Base-by-base conservation (phyloP, 225 moss, liverwort and hornwort species). In the Anthoceros angustus region DNA sequence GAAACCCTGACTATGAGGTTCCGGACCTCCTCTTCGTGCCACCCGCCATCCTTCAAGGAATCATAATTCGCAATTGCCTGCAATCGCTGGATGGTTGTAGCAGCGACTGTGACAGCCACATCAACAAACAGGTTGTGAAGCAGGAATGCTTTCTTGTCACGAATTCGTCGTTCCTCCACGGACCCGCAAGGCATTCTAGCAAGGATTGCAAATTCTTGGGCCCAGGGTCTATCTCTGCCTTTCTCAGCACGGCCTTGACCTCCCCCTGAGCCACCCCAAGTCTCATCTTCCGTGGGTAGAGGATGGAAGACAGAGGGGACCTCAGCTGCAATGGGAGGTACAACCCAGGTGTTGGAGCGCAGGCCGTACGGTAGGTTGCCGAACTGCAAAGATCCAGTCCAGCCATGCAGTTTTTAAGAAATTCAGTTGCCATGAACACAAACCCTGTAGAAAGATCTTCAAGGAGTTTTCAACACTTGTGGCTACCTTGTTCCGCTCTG, bases 341-440 rank as follows among this genome's bases (percentile, higher is more conserved):
- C 82, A 38, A 85, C 85, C 85, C 85, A 85, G 2, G 85, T 85
- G 38, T 85, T 85, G 49, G 85, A 79, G 39, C 85, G 85, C 68
- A 85, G 77, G 15, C 85, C 85, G 18, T 85, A 80, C 11, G 85
- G 85, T 18, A 82, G 66, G 67, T 85, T 85, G 42, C 85, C 85
- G 68, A 85, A 85, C 85, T 85, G 79, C 85, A 71, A 55, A 39
- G 76, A 23, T 10, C 11, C 18, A 5, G 23, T 23, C 6, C 23
- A 60, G 55, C 23, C 18, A 60, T 18, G 14, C 55, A 55, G 55
- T 23, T 18, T 9, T 18, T 55, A 9, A 18, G n/a, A 18, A 55
- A 8, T 5, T 12, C 2, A 12, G 46, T 18, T 1, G 46, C 46
- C 46, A 48, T 48, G 18, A 6, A 48, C 46, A 48, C n/a, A 20